Evolutionary conservation across 2,329 filamentous ascomycete genomes (phyloP).

Genomic region (Pyricularia grisea): DNA sequence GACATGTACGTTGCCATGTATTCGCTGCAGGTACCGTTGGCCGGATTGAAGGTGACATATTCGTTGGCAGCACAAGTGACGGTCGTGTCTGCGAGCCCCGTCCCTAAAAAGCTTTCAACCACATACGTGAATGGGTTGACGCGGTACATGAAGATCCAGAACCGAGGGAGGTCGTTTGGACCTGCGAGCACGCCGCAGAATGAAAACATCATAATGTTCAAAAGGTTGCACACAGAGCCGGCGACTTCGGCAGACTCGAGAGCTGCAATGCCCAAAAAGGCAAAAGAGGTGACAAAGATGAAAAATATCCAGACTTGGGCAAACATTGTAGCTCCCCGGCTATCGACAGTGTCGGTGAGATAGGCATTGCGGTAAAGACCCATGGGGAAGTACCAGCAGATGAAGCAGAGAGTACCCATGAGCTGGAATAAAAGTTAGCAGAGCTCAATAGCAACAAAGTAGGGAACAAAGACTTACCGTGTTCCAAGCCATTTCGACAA

Average conservation of each 20-base stretch:
- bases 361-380: constrained; percentile 65
- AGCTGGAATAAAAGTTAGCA: constrained; percentile 8
- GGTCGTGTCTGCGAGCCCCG: constrained; percentile 56
- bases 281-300: constrained; percentile 63
- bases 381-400: constrained; percentile 78
- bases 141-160: constrained; percentile 80
- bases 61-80: constrained; percentile 64
- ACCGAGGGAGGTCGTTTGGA: constrained; percentile 49
- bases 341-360: constrained; percentile 47
- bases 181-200: constrained; percentile 56
- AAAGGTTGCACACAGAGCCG: constrained; percentile 49
- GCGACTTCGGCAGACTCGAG: constrained; percentile 62
- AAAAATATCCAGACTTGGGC: constrained; percentile 70
- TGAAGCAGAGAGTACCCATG: constrained; percentile 56
- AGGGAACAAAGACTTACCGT: constrained; percentile 28
- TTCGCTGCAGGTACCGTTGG: constrained; percentile 46
- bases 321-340: constrained; percentile 73
- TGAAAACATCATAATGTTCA: constrained; percentile 48
- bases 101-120: constrained; percentile 61
- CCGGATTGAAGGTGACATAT: constrained; percentile 55
- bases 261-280: constrained; percentile 63
- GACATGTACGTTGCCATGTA: constrained; percentile 47
- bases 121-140: constrained; percentile 78
- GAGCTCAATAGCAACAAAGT: not conserved
- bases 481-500: constrained; percentile 83